Base-by-base conservation (phyloP, 192 early-diverging fungal species). In the Dimargaris xerosporica region DNA sequence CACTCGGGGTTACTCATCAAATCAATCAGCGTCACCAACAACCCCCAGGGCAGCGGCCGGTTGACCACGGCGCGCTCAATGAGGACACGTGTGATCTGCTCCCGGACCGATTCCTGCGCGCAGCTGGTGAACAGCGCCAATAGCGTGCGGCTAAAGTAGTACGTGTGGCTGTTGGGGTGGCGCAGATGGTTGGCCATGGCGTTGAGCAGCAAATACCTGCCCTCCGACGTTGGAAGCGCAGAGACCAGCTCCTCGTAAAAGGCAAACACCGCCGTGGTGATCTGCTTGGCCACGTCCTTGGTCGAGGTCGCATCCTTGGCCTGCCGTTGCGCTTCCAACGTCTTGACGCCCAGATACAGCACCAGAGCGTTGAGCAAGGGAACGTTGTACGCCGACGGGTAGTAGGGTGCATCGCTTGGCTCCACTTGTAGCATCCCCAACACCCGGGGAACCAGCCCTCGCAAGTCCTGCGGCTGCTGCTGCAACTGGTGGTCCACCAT, bases 1-100 rank as follows among this genome's bases (percentile, higher is more conserved):
- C 82, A 89, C 54, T 77, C 78, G 48, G 87, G 88, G 70, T 96
- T 94, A 65, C 90, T 88, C 72, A 98, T 89, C 65, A 98, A 71
- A 71, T 98, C 96, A 60, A 96, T 98, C 67, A 98, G 92, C 26
- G 96, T 96, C 21, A 96, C 90, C 64, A 98, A 75, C 63, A 98
- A 78, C 16, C 96, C 96, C 87, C 94, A 96, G 53, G 96, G 96
- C 75, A 96, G 92, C 25, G 96, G 96, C 48, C 94, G 78, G 75
- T 93, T 96, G 15, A 93, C 96, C 68, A 98, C 86, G 42, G 96
- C 76, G 39, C 96, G 82, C 77, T 98, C 96, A 62, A 96, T 75
- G 55, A 98, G 75, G 12, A 96, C 96, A 13, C 95, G 74, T 21
- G 93, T 93, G 62, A 96, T 91, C 69, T 93, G 92, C 78, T 98